These are phyloP conservation scores for Hamamelis virginiana DNA, from an alignment of 164 flowering plant genomes.

Conservation along the genomic window DNA sequence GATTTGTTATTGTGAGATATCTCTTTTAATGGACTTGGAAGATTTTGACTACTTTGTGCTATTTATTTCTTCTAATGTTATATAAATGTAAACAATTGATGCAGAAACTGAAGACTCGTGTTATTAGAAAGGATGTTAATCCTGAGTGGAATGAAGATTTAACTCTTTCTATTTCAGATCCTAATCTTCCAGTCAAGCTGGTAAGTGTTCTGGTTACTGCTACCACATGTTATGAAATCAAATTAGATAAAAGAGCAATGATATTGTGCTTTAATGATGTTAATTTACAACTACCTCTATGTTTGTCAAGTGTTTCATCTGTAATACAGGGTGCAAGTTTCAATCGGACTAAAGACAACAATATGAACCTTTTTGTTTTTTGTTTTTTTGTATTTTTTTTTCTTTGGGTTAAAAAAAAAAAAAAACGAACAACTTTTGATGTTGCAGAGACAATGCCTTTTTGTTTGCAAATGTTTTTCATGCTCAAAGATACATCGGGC, in stretches of 20 bases:
- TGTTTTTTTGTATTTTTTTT: too few species aligned
- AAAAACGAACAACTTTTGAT: too few species aligned
- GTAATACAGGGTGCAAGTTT: not conserved
- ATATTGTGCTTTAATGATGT: not conserved
- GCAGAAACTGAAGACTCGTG: conserved; percentile 67
- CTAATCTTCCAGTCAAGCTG: conserved; percentile 41
- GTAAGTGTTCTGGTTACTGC: conserved; percentile 23
- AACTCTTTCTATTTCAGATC: conserved; percentile 55
- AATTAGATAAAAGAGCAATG: not conserved
- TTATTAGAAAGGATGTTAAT: conserved; percentile 51
- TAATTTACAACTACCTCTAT: not conserved
- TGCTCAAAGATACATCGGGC: not conserved
- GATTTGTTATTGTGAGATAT: too few species aligned
- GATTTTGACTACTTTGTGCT: not conserved
- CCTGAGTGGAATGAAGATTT: conserved; percentile 79
- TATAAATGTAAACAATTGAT: not conserved
- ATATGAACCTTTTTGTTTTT: too few species aligned
- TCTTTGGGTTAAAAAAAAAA: too few species aligned
- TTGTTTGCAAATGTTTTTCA: not conserved
- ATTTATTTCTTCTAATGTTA: not conserved
- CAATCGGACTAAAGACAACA: not conserved
- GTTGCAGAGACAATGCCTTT: not conserved
- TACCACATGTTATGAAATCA: not conserved
- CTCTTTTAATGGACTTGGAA: too few species aligned
- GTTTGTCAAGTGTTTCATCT: too few species aligned